Conservation (phyloP, 2,329 filamentous ascomycete genomes). For the Myrmaecium sp. region DNA sequence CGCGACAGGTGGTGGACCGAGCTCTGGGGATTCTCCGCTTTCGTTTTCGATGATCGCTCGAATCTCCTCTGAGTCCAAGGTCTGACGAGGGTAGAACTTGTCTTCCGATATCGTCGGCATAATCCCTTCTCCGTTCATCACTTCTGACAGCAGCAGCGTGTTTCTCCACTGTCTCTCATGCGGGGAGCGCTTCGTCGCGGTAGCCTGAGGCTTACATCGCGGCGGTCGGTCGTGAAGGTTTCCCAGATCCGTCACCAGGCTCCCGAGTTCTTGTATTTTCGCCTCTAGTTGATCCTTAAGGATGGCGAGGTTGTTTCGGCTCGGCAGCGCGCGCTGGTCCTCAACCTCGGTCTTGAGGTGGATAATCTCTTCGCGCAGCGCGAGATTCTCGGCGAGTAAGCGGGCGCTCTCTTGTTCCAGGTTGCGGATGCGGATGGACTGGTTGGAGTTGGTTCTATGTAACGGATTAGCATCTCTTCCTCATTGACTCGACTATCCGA, state of each 20-base stretch:
- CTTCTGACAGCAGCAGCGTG: constrained; percentile 23
- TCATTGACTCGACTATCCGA: no score
- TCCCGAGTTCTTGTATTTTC: constrained; percentile 54
- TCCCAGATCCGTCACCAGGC: constrained; percentile 49
- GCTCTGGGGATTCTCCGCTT: constrained; percentile 46
- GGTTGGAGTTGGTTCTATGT: constrained; percentile 52
- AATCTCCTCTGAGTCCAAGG: constrained; percentile 53
- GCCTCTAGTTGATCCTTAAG: constrained; percentile 55
- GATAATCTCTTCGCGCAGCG: constrained; percentile 52
- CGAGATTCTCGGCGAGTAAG: constrained; percentile 63
- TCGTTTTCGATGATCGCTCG: constrained; percentile 33
- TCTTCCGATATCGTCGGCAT: constrained; percentile 54
- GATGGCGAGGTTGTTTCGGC: constrained; percentile 48
- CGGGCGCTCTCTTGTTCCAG: constrained; percentile 61
- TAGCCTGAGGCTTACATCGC: constrained; percentile 32
- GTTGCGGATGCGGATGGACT: constrained; percentile 59
- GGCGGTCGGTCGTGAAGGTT: constrained; percentile 16
- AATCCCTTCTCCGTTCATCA: constrained; percentile 33
- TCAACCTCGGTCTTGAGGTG: constrained; percentile 52
- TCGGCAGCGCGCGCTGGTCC: constrained; percentile 39
- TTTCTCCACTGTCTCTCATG: constrained; percentile 38
- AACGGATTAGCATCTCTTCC: constrained; percentile 6
- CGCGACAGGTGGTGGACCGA: constrained; percentile 41
- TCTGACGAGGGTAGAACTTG: constrained; percentile 49
- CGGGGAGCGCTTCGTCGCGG: constrained; percentile 28